Percentiles rank a stretch among this genome's conserved stretches.
These are phyloP conservation scores for Fusarium sp. DNA, from an alignment of 2,329 filamentous ascomycete genomes.

Conservation along the genomic window DNA sequence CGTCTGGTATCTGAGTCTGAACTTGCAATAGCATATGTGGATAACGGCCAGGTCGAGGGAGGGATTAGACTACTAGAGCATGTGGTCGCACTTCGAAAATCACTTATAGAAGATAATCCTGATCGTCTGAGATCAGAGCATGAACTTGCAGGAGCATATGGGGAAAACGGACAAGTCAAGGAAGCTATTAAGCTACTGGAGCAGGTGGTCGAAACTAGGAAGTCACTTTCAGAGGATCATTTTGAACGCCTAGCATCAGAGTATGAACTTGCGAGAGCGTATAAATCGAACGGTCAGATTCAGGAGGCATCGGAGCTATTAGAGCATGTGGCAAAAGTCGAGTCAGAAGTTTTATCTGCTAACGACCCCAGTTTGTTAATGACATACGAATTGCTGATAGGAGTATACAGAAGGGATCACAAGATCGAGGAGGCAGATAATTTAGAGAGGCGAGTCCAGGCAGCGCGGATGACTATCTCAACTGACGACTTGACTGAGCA, in stretches of 20 bases:
- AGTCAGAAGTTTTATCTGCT: too few species aligned
- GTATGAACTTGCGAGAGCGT: neutral
- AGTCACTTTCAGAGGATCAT: neutral
- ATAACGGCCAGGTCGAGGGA: fast-evolving
- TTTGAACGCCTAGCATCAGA: neutral
- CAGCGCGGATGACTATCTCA: too few species aligned
- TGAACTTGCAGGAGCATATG: fast-evolving
- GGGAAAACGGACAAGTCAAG: fast-evolving
- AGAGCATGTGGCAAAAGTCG: neutral
- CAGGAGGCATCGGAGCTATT: slow-evolving; percentile 4
- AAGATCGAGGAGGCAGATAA: too few species aligned
- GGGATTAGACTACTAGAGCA: slow-evolving; percentile 4
- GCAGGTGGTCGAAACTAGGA: neutral
- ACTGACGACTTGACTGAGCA: too few species aligned
- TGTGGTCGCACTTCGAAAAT: neutral
- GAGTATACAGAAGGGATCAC: too few species aligned
- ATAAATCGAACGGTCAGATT: neutral
- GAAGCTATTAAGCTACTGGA: neutral
- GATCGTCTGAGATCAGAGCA: neutral
- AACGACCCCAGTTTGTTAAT: too few species aligned
- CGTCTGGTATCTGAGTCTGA: fast-evolving
- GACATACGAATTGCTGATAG: too few species aligned
- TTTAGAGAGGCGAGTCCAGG: too few species aligned
- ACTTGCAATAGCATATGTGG: fast-evolving
- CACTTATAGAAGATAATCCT: slow-evolving; percentile 5